phyloP scores from a whole-genome alignment of 1,139 yeast genomes.

The Diutina neorugosa region DNA sequence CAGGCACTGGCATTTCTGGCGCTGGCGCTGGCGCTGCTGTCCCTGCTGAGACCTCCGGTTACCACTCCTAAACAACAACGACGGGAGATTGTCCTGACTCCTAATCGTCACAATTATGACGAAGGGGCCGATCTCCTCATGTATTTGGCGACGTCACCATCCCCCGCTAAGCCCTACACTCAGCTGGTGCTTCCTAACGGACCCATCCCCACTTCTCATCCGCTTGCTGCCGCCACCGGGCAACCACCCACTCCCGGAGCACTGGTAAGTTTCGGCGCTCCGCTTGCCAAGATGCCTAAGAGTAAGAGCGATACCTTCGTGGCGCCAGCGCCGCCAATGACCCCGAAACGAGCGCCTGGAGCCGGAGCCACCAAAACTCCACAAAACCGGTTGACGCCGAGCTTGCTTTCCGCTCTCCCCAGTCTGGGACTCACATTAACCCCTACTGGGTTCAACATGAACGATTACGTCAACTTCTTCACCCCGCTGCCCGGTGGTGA shows the following conservation, averaged over 20 bases:
- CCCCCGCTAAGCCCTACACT: slow-evolving; percentile 35
- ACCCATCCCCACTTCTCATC: not conserved
- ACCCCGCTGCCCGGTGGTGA: slow-evolving; percentile 54
- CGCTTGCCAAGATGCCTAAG: not conserved
- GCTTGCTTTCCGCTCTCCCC: slow-evolving; percentile 17
- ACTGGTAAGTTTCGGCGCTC: not conserved
- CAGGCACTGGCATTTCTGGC: slow-evolving; percentile 1
- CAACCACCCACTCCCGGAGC: not conserved
- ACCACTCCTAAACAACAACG: slow-evolving; percentile 8
- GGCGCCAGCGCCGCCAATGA: slow-evolving; percentile 34
- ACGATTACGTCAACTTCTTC: slow-evolving; percentile 67
- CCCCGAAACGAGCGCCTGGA: slow-evolving; percentile 28
- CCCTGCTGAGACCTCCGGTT: slow-evolving; percentile 8
- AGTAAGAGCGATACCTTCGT: slow-evolving; percentile 14
- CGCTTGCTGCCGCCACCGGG: slow-evolving; percentile 6
- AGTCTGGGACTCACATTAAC: slow-evolving; percentile 28
- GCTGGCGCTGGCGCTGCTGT: slow-evolving; percentile 6
- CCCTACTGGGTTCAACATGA: slow-evolving; percentile 72
- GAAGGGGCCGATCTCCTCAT: slow-evolving; percentile 78
- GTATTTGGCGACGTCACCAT: slow-evolving; percentile 80
- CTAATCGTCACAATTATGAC: slow-evolving; percentile 18
- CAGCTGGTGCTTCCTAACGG: not conserved
- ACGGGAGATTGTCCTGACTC: slow-evolving; percentile 7
- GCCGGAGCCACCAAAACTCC: slow-evolving; percentile 25
- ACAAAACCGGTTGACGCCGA: slow-evolving; percentile 33